A percentile compares a stretch with the other conserved stretches of the same genome.
These are phyloP conservation scores for Leishmania mexicana DNA, from an alignment of 208 protist genomes.

Conservation along the genomic window DNA sequence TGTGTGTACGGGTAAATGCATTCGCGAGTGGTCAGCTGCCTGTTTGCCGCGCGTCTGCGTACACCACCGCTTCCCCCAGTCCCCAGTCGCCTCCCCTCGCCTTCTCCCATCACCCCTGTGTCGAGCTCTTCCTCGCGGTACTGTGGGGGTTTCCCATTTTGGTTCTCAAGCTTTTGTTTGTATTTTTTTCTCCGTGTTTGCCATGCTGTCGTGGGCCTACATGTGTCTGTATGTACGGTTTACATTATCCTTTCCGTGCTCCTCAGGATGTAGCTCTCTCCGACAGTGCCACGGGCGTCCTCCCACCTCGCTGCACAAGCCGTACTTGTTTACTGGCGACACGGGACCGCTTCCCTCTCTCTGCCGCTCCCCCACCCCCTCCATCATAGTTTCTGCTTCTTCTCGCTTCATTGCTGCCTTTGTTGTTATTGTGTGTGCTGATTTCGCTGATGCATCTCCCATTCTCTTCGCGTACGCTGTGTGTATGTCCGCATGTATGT, in stretches of 20 bases:
- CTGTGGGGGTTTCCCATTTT: too few species aligned
- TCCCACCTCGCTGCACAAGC: not conserved
- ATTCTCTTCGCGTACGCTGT: constrained; percentile 11
- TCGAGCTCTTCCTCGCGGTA: too few species aligned
- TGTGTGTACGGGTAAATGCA: not conserved
- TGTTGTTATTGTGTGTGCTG: not conserved
- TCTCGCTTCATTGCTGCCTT: not conserved
- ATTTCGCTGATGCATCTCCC: not conserved
- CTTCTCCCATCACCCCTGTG: not conserved
- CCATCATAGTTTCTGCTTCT: not conserved
- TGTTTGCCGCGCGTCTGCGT: not conserved
- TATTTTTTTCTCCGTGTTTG: not conserved
- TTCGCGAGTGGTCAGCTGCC: not conserved
- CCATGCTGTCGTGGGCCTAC: not conserved
- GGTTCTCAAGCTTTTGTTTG: not conserved
- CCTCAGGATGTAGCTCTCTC: not conserved
- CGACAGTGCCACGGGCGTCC: not conserved
- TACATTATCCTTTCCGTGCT: not conserved
- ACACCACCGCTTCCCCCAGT: not conserved
- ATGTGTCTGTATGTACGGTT: not conserved
- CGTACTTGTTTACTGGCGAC: not conserved
- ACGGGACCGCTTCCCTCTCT: not conserved
- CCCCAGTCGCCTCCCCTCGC: not conserved
- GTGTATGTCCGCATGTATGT: not conserved
- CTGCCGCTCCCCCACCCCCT: not conserved